Percentiles rank a stretch among this genome's conserved stretches.
Conservation (phyloP, 306 rosid genomes). For the Quillaja saponaria region DNA sequence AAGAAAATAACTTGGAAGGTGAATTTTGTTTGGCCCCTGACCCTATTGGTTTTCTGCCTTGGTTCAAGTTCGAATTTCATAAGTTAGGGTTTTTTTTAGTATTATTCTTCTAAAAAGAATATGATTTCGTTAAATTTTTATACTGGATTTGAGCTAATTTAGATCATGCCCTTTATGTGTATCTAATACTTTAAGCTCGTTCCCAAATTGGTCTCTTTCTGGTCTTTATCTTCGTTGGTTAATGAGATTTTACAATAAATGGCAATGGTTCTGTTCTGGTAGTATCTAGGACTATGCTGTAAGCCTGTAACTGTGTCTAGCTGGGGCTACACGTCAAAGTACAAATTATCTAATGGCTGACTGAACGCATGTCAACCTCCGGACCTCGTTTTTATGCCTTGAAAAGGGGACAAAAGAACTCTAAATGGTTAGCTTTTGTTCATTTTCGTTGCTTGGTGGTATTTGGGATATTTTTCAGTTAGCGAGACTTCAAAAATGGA, state of each 20-base stretch:
- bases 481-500: background rate
- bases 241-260: no score
- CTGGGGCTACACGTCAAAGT: background rate
- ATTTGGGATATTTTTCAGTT: no score
- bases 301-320: background rate
- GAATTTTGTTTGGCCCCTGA: background rate
- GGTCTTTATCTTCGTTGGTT: no score
- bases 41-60: background rate
- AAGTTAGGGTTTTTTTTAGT: constrained; percentile 5
- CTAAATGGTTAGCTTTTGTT: background rate
- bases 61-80: background rate
- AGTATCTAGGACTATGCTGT: background rate
- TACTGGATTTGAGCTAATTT: background rate
- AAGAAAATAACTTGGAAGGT: background rate
- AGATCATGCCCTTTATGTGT: background rate
- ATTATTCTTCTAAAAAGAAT: no score
- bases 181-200: background rate
- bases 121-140: no score
- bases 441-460: background rate
- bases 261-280: no score
- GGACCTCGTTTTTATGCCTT: background rate
- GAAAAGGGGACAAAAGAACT: background rate
- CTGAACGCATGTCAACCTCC: background rate
- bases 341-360: background rate
- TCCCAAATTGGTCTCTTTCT: no score